Percentiles rank a stretch among this genome's conserved stretches.
Evolutionary conservation across 164 flowering plant species (phyloP).

Genomic region (Stephania japonica): DNA sequence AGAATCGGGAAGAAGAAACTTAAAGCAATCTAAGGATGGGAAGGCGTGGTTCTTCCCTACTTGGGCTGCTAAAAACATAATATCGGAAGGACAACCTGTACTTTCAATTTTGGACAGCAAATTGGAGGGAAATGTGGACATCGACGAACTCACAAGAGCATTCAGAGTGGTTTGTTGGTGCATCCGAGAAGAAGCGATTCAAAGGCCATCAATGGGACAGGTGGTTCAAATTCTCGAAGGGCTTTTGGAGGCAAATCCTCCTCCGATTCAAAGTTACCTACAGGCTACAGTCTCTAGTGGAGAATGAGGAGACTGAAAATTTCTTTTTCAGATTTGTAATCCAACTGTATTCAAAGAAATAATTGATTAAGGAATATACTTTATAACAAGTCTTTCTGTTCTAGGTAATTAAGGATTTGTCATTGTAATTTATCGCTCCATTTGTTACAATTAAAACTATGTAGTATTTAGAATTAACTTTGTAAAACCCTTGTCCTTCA

Average conservation of each 20-base stretch:
- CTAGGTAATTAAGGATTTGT: too few relatives aligned
- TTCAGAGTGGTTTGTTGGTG: conserved; percentile 38
- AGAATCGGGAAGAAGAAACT: background rate
- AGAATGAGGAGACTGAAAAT: background rate
- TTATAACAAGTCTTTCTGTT: too few relatives aligned
- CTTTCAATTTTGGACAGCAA: conserved; percentile 20
- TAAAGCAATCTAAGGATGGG: background rate
- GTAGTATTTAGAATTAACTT: too few relatives aligned
- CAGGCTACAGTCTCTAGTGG: conserved; percentile 23
- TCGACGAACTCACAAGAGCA: conserved; percentile 22
- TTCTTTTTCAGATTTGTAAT: background rate
- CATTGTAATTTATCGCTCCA: too few relatives aligned
- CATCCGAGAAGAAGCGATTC: conserved; percentile 28
- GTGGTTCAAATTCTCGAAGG: conserved; percentile 36
- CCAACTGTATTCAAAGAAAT: too few relatives aligned
- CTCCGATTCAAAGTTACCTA: conserved; percentile 28
- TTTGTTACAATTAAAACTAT: too few relatives aligned
- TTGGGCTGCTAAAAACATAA: background rate
- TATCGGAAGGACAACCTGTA: conserved; percentile 16
- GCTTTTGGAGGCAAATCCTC: conserved; percentile 22
- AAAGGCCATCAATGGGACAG: conserved; percentile 33
- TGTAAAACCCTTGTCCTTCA: too few relatives aligned
- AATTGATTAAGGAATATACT: too few relatives aligned
- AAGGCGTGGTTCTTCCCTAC: background rate
- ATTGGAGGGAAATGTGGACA: conserved; percentile 21